Percentiles rank a stretch among this genome's conserved stretches.
Conservation (phyloP, 2,329 filamentous ascomycete genomes). For the Fusarium setosum region DNA sequence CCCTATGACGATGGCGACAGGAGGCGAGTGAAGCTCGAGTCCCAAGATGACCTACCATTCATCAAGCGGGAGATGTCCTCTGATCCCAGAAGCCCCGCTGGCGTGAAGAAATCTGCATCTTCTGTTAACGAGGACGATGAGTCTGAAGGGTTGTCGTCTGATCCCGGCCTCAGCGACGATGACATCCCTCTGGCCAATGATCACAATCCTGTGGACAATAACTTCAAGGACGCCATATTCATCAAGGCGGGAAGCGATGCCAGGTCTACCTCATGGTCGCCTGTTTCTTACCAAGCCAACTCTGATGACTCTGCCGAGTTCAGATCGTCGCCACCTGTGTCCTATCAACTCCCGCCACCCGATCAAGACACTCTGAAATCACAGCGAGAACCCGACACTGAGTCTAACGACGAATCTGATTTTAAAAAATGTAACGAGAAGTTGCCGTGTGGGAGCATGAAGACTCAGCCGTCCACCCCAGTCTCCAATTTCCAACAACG, state of each 20-base stretch:
- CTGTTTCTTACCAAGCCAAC: not conserved
- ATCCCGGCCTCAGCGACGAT: not conserved
- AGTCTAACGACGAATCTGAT: not conserved
- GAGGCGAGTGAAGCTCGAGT: slow-evolving; percentile 12
- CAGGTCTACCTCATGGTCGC: not conserved
- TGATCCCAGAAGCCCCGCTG: not conserved
- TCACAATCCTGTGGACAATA: not conserved
- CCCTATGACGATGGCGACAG: not conserved
- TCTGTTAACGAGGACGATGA: not conserved
- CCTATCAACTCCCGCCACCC: not conserved
- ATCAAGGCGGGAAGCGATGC: not conserved
- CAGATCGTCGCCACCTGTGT: slow-evolving; percentile 16
- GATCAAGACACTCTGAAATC: not conserved
- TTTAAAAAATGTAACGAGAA: no score
- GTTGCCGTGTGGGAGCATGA: no score
- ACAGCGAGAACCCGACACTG: not conserved
- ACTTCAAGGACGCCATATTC: not conserved
- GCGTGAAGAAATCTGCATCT: not conserved
- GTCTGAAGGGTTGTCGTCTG: not conserved
- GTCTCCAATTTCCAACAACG: not conserved
- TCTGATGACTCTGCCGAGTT: not conserved
- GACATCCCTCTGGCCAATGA: not conserved
- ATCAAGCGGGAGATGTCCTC: slow-evolving; percentile 9
- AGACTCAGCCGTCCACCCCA: not conserved
- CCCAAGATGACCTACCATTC: not conserved